phyloP scores from a whole-genome alignment of 2,329 filamentous ascomycete genomes.

The Pseudopithomyces chartarum region DNA sequence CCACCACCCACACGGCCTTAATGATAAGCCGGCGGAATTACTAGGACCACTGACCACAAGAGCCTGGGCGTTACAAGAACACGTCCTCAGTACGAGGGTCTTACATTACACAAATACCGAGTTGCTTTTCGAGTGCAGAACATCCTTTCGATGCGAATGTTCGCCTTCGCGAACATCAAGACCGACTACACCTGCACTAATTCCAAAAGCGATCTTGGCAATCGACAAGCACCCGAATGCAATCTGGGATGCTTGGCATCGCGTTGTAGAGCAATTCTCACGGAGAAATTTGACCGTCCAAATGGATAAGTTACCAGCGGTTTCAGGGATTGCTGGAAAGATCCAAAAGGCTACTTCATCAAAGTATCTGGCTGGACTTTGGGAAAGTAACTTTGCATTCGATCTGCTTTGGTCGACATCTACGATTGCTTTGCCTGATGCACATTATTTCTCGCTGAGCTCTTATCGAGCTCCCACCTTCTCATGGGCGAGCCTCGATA shows the following conservation, averaged over 20 bases:
- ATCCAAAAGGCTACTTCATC: constrained; percentile 35
- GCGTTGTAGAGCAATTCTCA: constrained; percentile 36
- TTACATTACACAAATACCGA: constrained; percentile 41
- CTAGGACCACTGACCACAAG: constrained; percentile 32
- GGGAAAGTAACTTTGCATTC: constrained; percentile 35
- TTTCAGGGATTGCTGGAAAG: constrained; percentile 41
- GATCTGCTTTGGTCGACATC: constrained; percentile 37
- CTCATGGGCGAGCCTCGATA: constrained; percentile 40
- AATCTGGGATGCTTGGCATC: constrained; percentile 39
- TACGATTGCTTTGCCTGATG: constrained; percentile 5
- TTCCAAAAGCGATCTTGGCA: constrained; percentile 37
- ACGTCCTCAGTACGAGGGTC: constrained; percentile 37
- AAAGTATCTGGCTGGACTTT: constrained; percentile 40
- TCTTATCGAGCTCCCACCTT: constrained; percentile 38
- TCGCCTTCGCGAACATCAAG: constrained; percentile 30
- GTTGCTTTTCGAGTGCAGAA: constrained; percentile 42
- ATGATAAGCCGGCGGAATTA: constrained; percentile 28
- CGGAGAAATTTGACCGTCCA: constrained; percentile 32
- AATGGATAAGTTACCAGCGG: constrained; percentile 37
- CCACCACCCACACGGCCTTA: constrained; percentile 33
- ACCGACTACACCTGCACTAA: constrained; percentile 36
- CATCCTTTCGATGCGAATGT: constrained; percentile 40
- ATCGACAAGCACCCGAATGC: constrained; percentile 17
- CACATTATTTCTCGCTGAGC: constrained; percentile 17
- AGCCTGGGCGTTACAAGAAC: constrained; percentile 42